A percentile compares a stretch with the other conserved stretches of the same genome.
phyloP scores from a whole-genome alignment of 139 green algal genomes.

The Chlamydomonas eustigma region DNA sequence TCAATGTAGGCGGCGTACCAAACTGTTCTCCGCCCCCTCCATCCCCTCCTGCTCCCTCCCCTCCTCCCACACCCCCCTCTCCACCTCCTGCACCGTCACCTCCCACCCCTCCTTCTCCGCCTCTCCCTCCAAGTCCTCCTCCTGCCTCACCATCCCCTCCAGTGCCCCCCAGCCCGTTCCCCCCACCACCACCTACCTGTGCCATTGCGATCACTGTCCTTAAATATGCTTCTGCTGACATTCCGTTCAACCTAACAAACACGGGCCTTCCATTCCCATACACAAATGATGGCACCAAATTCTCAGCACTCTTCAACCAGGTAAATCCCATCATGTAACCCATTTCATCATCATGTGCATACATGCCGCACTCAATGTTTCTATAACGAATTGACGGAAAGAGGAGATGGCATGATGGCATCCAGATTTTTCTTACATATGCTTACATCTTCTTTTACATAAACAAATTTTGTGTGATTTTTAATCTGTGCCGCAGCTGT shows the following conservation, averaged over 20 bases:
- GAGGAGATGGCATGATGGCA: too few relatives aligned
- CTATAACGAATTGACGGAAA: too few relatives aligned
- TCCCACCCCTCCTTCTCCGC: not conserved
- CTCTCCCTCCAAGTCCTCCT: not conserved
- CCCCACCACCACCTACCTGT: not conserved
- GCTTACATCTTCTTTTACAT: too few relatives aligned
- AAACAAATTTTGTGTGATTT: too few relatives aligned
- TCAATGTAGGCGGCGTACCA: not conserved
- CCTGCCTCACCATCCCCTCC: not conserved
- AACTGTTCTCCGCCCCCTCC: not conserved
- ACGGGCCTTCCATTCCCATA: not conserved
- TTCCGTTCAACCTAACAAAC: not conserved
- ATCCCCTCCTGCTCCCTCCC: not conserved
- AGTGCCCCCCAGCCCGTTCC: not conserved
- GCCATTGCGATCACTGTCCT: not conserved
- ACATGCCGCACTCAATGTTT: too few relatives aligned
- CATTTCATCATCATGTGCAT: too few relatives aligned
- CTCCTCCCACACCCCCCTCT: not conserved
- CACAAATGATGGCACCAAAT: conserved; percentile 5
- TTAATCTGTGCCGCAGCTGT: not conserved
- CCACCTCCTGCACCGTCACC: not conserved
- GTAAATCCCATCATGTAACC: too few relatives aligned
- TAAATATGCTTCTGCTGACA: not conserved
- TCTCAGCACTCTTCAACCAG: conserved; percentile 1
- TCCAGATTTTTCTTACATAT: too few relatives aligned